Evolutionary conservation across 139 green algal species (phyloP), one percentile per base, ranked within the genome.

Genomic region (Mesostigma viride): DNA sequence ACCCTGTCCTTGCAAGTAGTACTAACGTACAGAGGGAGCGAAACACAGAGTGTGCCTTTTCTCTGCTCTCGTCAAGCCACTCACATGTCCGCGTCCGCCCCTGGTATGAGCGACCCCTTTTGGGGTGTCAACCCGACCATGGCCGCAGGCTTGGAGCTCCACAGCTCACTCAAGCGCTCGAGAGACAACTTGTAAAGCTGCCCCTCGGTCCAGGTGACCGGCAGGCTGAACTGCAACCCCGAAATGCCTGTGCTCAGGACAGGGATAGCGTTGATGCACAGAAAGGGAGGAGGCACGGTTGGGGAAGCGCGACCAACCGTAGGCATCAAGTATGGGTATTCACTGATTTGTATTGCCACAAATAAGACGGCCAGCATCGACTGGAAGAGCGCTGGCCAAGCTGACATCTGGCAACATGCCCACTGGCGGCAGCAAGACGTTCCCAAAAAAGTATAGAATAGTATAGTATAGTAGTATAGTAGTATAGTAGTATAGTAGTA

Each of bases 181-280:
- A 65, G 44, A 6, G 58, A 36, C 14, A 56, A 33, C 1, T 67
- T 28, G 20, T 35, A 53, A 5, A 17, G 32, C 59, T 62, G 6
- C 32, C 82, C 70, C 11, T 67, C 78, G 11, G 82, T 86, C 91
- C 86, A 95, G 0, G 80, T 90, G 24, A 84, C 83, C 3, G 91
- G 86, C 70, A 96, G 83, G 32, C 78, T 59, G 68, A 95, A 65
- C 66, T 72, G 66, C 2, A 59, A 51, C 40, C 11, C 14, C 40
- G 11, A 51, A 51, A 8, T 8, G 40, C 40, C 14, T 51, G 11
- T 24, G 40, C 11, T 51, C 14, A 51, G 14, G 11, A 51, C 8
- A 14, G 40, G 11, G 40, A 51, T 51, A 24, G 8, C 14, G 11
- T 51, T 51, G n/a, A n/a, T n/a, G n/a, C n/a, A n/a, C n/a, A n/a